Conservation (phyloP, 768 basidiomycete genomes). For the Cubamyces lactineus region DNA sequence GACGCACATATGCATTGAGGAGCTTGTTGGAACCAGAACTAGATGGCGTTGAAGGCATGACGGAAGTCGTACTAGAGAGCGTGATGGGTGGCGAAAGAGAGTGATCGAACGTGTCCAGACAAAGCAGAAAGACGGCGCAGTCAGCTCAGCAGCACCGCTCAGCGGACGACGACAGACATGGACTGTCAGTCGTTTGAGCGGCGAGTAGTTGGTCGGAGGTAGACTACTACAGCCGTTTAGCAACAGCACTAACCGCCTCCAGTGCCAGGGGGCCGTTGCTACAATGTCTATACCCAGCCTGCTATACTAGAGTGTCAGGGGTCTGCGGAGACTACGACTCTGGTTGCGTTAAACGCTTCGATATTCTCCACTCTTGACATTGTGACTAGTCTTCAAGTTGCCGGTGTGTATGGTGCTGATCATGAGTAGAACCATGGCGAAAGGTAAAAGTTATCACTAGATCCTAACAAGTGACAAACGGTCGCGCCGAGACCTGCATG, state of each 20-base stretch:
- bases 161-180: constrained; percentile 22
- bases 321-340: neutral
- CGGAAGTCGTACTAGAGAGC: constrained; percentile 22
- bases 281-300: neutral
- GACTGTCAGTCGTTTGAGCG: constrained; percentile 24
- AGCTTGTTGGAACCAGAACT: constrained; percentile 32
- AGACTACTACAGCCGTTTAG: constrained; percentile 22
- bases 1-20: constrained; percentile 35
- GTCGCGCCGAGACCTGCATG: too few species aligned
- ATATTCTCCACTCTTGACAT: too few species aligned
- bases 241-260: constrained; percentile 16
- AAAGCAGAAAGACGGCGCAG: neutral
- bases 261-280: constrained; percentile 15
- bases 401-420: too few species aligned
- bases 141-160: constrained; percentile 19
- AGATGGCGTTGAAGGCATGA: constrained; percentile 22
- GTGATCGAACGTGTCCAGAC: constrained; percentile 18
- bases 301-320: constrained; percentile 6
- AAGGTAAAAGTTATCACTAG: too few species aligned
- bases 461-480: too few species aligned
- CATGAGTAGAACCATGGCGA: too few species aligned
- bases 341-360: too few species aligned
- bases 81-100: constrained; percentile 17
- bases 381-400: too few species aligned
- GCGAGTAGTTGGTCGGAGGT: constrained; percentile 19